phyloP scores from a whole-genome alignment of 805 yeast species.

The Barnettozyma botsteinii region DNA sequence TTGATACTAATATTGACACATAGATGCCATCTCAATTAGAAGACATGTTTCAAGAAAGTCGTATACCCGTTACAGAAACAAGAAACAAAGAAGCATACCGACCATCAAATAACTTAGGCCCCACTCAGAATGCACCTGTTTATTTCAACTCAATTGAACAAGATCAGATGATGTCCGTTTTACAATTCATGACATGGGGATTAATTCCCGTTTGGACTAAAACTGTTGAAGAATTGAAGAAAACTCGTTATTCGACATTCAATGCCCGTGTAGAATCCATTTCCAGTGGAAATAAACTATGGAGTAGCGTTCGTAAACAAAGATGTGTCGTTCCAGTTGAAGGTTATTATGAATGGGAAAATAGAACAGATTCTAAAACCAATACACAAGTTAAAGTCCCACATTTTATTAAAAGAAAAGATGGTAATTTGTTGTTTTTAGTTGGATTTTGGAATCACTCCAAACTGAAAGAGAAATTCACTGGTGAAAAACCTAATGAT shows the following conservation, averaged over 20 bases:
- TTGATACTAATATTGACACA: background rate
- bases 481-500: constrained; percentile 15
- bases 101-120: constrained; percentile 55
- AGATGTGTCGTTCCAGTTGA: constrained; percentile 75
- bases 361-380: constrained; percentile 24
- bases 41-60: constrained; percentile 9
- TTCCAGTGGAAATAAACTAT: constrained; percentile 40
- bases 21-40: constrained; percentile 6
- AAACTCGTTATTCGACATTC: constrained; percentile 44
- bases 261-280: constrained; percentile 72
- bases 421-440: constrained; percentile 49
- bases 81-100: constrained; percentile 19
- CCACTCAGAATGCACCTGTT: constrained; percentile 47
- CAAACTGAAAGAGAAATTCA: constrained; percentile 8
- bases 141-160: constrained; percentile 9
- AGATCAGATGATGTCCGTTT: too few relatives aligned
- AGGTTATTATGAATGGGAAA: constrained; percentile 84
- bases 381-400: constrained; percentile 47
- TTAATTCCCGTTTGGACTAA: constrained; percentile 64
- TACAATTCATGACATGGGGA: constrained; percentile 74
- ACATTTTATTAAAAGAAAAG: constrained; percentile 53
- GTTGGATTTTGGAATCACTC: constrained; percentile 49
- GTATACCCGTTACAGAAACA: constrained; percentile 5
- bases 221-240: constrained; percentile 28
- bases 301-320: constrained; percentile 46